phyloP scores from a whole-genome alignment of 2,329 filamentous ascomycete genomes.

The Trichoderma koningiopsis region DNA sequence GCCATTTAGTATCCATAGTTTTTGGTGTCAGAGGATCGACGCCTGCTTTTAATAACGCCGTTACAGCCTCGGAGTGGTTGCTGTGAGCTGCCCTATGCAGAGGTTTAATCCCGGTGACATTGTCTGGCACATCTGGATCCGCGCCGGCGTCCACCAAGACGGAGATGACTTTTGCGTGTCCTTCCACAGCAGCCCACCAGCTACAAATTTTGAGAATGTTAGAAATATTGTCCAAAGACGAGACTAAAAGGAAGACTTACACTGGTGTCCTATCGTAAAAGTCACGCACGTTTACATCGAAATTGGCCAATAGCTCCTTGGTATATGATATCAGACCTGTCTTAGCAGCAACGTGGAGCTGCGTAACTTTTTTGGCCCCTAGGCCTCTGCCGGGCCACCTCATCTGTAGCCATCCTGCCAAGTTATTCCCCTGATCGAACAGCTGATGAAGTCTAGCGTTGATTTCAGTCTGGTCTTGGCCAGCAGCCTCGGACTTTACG shows the following conservation, averaged over 20 bases:
- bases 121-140: conserved; percentile 31
- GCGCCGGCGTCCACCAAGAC: conserved; percentile 34
- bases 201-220: neutral
- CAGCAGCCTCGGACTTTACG: conserved; percentile 29
- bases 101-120: conserved; percentile 35
- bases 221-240: neutral
- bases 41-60: conserved; percentile 40
- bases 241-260: conserved; percentile 11
- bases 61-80: conserved; percentile 36
- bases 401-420: conserved; percentile 27
- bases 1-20: conserved; percentile 25
- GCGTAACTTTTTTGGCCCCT: neutral
- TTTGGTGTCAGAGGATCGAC: conserved; percentile 38
- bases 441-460: conserved; percentile 23
- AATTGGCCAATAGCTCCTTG: conserved; percentile 27
- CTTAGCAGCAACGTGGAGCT: conserved; percentile 31
- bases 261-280: conserved; percentile 30
- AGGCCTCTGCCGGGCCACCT: conserved; percentile 12
- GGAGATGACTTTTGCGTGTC: conserved; percentile 29
- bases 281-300: conserved; percentile 29
- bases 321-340: conserved; percentile 29
- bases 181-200: conserved; percentile 34
- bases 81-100: conserved; percentile 40
- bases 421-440: conserved; percentile 20
- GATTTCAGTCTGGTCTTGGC: conserved; percentile 28